Base-by-base conservation (phyloP, 2,329 filamentous ascomycete genomes). In the Ophioceras dolichostomum region DNA sequence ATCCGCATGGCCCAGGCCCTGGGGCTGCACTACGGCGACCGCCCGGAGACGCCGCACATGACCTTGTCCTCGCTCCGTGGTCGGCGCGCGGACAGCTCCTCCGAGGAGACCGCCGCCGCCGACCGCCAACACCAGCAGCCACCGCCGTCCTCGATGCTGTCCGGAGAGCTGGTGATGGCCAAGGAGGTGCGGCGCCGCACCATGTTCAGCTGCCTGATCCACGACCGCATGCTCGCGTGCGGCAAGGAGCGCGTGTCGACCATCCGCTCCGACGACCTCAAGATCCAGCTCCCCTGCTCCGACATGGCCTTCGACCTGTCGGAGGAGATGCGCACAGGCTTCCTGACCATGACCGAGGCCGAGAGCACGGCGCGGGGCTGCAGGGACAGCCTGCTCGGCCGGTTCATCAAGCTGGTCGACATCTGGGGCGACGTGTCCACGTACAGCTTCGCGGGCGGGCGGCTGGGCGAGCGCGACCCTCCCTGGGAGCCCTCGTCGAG, bases 131-230 rank as follows among this genome's bases (percentile, higher is more conserved):
- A n/a, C n/a, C n/a, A n/a, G n/a, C n/a, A n/a, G n/a, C n/a, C n/a
- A n/a, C n/a, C n/a, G n/a, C n/a, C n/a, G n/a, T 10, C 36, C 4
- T 19, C 14, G 7, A n/a, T 24, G 10, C 7, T 47, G 9, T 39
- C 42, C 3, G 53, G 56, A 13, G 56, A 52, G 24, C 54, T 61
- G 13, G 67, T 72, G 33, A 70, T 79, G 17, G 60, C 70, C 26
- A 73, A 73, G 40, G 81, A 86, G 52, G 69, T 79, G 10, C 64
- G 68, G 41, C 65, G 81, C 19, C 70, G 82, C 6, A 83, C 80
- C 1, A 81, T 84, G 62, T 85, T 80, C 62, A 83, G 79, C 46
- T 83, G 79, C 48, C 76, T 82, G 41, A 76, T 84, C 36, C 63
- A 86, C 46, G 81, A 86, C 51, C 71, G 79, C 3, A 73, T 83